Percentiles rank a stretch among this genome's conserved stretches.
These are phyloP conservation scores for Trichoderma sp. DNA, from an alignment of 2,329 filamentous ascomycete species.

Conservation along the genomic window DNA sequence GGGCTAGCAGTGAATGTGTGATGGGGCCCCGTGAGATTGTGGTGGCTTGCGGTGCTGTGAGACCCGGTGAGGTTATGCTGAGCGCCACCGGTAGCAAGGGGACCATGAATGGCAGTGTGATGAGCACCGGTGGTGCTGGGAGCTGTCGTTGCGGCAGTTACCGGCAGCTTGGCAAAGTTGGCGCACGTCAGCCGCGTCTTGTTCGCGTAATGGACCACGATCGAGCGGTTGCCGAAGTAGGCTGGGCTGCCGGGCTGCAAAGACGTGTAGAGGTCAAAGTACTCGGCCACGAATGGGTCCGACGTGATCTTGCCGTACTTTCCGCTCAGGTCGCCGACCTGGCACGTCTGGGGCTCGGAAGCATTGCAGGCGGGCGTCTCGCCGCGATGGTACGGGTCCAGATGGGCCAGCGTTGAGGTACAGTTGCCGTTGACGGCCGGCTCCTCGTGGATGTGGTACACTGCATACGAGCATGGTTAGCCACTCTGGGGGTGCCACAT, in stretches of 20 bases:
- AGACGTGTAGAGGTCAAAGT: constrained; percentile 61
- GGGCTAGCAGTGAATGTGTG: neutral
- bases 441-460: constrained; percentile 71
- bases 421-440: constrained; percentile 71
- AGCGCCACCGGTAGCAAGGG: neutral
- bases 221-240: constrained; percentile 66
- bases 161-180: constrained; percentile 52
- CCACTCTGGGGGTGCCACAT: neutral
- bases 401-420: constrained; percentile 65
- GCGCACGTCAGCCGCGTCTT: constrained; percentile 66
- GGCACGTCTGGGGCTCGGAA: constrained; percentile 62
- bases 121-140: neutral
- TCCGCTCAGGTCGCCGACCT: constrained; percentile 75
- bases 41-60: neutral
- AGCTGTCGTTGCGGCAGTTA: neutral
- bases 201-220: constrained; percentile 67
- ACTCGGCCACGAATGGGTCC: constrained; percentile 53
- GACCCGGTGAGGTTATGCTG: neutral
- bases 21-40: neutral
- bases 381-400: constrained; percentile 70
- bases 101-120: neutral
- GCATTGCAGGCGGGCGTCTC: constrained; percentile 64
- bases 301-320: constrained; percentile 66
- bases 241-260: constrained; percentile 52
- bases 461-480: constrained; percentile 43